Conservation (phyloP, 495 filamentous ascomycete species). For the Friedmanniomyces endolithicus region DNA sequence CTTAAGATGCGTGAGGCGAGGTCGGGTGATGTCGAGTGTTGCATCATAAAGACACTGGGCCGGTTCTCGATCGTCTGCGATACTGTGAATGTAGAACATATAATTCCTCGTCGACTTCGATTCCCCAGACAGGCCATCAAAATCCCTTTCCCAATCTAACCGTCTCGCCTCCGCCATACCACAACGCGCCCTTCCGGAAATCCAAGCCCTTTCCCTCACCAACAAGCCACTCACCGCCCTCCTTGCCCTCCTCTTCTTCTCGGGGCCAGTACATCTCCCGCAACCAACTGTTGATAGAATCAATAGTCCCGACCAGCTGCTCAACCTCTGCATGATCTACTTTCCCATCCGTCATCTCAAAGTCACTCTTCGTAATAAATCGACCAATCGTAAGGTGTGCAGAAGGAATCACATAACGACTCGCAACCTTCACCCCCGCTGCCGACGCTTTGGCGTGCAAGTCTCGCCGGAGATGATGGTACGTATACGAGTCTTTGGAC, state of each 20-base stretch:
- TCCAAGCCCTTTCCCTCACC: constrained; percentile 23
- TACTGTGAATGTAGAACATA: too few species aligned
- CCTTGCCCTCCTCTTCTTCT: constrained; percentile 33
- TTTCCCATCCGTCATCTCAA: constrained; percentile 17
- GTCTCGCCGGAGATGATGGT: constrained; percentile 80
- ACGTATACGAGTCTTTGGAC: constrained; percentile 55
- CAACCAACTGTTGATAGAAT: constrained; percentile 63
- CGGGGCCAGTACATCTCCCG: constrained; percentile 53
- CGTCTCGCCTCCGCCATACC: constrained; percentile 24
- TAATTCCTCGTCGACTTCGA: too few species aligned
- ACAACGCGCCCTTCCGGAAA: constrained; percentile 18
- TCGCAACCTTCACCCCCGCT: constrained; percentile 49
- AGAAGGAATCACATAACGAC: constrained; percentile 73
- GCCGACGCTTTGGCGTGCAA: constrained; percentile 47
- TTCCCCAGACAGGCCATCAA: constrained; percentile 1
- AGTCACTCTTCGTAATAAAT: constrained; percentile 50
- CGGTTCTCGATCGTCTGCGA: too few species aligned
- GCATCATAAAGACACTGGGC: too few species aligned
- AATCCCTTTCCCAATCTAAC: constrained; percentile 20
- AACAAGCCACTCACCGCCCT: constrained; percentile 46
- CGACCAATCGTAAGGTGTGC: constrained; percentile 80
- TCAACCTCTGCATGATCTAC: constrained; percentile 38
- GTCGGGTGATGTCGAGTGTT: too few species aligned
- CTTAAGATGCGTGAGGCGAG: too few species aligned
- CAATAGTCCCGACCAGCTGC: constrained; percentile 52